Evolutionary conservation across 805 yeast genomes (phyloP).

Genomic region (Candida hungchunana): DNA sequence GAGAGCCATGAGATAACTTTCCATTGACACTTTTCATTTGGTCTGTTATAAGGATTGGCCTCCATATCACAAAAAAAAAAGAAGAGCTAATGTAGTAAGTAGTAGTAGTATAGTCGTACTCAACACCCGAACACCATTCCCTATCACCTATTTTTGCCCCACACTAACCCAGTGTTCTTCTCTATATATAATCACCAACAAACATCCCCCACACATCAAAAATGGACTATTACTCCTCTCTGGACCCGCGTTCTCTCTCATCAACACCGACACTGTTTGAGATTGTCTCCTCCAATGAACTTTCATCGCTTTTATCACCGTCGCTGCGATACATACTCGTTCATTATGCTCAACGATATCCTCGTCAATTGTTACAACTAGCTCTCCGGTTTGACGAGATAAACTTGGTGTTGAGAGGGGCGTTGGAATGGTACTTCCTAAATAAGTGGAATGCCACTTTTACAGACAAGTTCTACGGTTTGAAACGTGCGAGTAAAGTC

Average conservation of each 20-base stretch:
- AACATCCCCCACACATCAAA: background rate
- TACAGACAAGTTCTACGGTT: slow-evolving; percentile 89
- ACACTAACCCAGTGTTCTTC: background rate
- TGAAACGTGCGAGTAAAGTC: slow-evolving; percentile 49
- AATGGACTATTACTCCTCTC: slow-evolving; percentile 78
- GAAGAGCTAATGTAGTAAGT: no score
- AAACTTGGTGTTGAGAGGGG: slow-evolving; percentile 53
- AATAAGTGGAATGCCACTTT: slow-evolving; percentile 77
- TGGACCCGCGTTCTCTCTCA: slow-evolving; percentile 74
- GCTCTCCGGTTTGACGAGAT: slow-evolving; percentile 77
- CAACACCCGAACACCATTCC: slow-evolving; percentile 1
- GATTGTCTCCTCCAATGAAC: slow-evolving; percentile 74
- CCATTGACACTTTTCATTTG: no score
- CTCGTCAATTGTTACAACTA: slow-evolving; percentile 56
- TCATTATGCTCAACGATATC: slow-evolving; percentile 76
- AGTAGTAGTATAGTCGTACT: no score
- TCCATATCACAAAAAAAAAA: no score
- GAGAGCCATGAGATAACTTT: no score
- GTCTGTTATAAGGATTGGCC: no score
- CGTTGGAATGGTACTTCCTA: slow-evolving; percentile 68
- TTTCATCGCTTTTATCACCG: slow-evolving; percentile 74
- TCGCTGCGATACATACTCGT: slow-evolving; percentile 76
- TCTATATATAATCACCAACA: background rate
- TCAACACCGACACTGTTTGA: slow-evolving; percentile 86
- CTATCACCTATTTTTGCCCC: background rate